These are phyloP conservation scores for Sarocladium strictum DNA, from an alignment of 2,329 filamentous ascomycete species.

Conservation along the genomic window DNA sequence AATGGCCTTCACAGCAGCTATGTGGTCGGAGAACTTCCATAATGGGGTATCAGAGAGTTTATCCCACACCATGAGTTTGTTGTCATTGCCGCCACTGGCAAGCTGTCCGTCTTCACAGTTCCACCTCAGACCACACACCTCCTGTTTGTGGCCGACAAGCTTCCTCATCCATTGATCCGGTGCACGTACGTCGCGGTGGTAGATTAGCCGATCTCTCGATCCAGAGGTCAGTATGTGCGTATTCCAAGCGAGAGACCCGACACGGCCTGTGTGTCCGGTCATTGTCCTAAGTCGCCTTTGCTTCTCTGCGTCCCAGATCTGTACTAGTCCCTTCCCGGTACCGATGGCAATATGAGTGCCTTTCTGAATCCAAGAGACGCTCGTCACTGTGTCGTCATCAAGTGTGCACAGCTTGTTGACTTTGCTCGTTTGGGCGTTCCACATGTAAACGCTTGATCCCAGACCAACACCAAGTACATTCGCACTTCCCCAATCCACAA, in stretches of 20 bases:
- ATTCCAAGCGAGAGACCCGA: constrained; percentile 95
- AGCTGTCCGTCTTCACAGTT: constrained; percentile 94
- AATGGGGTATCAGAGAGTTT: constrained; percentile 87
- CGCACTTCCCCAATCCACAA: constrained; percentile 95
- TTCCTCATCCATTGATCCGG: constrained; percentile 86
- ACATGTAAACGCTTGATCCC: constrained; percentile 94
- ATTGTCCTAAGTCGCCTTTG: constrained; percentile 84
- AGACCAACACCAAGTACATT: constrained; percentile 91
- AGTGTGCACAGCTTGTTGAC: constrained; percentile 93
- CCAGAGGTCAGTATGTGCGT: constrained; percentile 95
- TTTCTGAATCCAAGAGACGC: constrained; percentile 97
- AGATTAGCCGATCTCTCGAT: constrained; percentile 87
- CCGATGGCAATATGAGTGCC: constrained; percentile 94
- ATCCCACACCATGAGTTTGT: constrained; percentile 98
- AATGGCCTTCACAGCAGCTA: constrained; percentile 94
- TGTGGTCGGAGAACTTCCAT: constrained; percentile 92
- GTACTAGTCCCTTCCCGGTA: constrained; percentile 87
- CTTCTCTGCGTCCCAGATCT: constrained; percentile 95
- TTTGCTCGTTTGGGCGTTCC: constrained; percentile 86
- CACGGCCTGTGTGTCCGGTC: constrained; percentile 90
- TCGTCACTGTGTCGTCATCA: constrained; percentile 89
- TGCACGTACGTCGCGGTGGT: constrained; percentile 89
- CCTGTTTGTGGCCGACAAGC: constrained; percentile 91
- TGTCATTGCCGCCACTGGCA: constrained; percentile 94
- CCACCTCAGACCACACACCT: constrained; percentile 95